These are phyloP conservation scores for Tuber calosporum DNA, from an alignment of 495 filamentous ascomycete genomes.

Conservation along the genomic window DNA sequence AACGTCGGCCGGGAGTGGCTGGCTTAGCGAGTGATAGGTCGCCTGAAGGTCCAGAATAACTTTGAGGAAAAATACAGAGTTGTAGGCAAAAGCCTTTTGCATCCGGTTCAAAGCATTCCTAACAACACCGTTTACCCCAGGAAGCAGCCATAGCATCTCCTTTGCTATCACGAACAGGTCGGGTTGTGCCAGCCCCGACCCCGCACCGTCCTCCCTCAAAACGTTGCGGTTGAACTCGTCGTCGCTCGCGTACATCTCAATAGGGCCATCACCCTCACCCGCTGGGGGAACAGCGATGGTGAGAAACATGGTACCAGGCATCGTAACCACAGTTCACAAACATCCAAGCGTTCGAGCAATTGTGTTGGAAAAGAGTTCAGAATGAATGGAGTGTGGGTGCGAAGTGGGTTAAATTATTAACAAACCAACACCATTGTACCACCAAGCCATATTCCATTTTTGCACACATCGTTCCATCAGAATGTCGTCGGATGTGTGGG, in stretches of 20 bases:
- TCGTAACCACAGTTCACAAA: conserved; percentile 21
- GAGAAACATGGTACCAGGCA: conserved; percentile 25
- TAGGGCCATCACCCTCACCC: conserved; percentile 23
- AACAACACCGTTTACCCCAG: conserved; percentile 39
- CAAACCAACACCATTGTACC: conserved; percentile 18
- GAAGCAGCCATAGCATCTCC: conserved; percentile 36
- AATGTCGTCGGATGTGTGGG: not conserved
- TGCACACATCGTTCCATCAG: not conserved
- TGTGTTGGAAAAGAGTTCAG: conserved; percentile 14
- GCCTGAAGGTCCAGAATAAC: conserved; percentile 40
- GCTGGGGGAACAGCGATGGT: conserved; percentile 22
- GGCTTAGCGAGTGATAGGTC: conserved; percentile 29
- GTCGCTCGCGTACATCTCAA: conserved; percentile 27
- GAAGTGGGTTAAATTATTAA: conserved; percentile 32
- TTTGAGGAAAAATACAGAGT: conserved; percentile 41
- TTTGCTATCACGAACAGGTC: conserved; percentile 37
- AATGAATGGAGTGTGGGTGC: conserved; percentile 28
- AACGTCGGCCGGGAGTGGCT: conserved; percentile 21
- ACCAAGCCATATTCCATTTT: not conserved
- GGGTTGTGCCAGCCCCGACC: conserved; percentile 23
- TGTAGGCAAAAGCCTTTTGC: conserved; percentile 41
- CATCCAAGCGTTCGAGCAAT: conserved; percentile 8
- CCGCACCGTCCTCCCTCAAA: conserved; percentile 31
- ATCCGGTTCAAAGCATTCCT: conserved; percentile 35
- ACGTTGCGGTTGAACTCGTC: conserved; percentile 32